phyloP scores from a whole-genome alignment of 1,284 basidiomycete genomes.

The Pseudozyma hubeiensis region DNA sequence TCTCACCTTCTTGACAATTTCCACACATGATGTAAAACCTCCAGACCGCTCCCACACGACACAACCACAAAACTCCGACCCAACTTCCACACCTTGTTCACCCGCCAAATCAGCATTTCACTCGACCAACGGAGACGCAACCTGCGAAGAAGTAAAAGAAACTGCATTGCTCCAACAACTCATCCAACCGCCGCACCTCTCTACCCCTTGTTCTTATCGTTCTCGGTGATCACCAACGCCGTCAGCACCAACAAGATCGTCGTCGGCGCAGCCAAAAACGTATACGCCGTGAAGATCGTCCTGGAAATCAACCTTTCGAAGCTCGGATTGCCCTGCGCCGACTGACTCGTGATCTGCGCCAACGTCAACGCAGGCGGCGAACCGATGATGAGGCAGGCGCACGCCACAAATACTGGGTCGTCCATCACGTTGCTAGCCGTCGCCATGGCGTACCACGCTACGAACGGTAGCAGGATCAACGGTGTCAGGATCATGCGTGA shows the following conservation, averaged over 20 bases:
- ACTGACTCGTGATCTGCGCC: conserved; percentile 85
- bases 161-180: neutral
- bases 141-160: neutral
- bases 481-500: conserved; percentile 89
- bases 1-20: neutral
- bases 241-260: conserved; percentile 60
- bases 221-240: conserved; percentile 60
- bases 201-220: conserved; percentile 34
- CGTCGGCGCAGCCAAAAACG: conserved; percentile 62
- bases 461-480: conserved; percentile 72
- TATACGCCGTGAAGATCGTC: conserved; percentile 70
- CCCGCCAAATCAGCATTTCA: too few relatives aligned
- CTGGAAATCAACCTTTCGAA: conserved; percentile 85
- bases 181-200: too few relatives aligned
- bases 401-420: conserved; percentile 84
- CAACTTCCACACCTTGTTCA: too few relatives aligned
- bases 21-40: neutral
- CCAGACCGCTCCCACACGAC: too few relatives aligned
- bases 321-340: conserved; percentile 78
- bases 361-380: conserved; percentile 77
- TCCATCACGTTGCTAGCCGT: conserved; percentile 51
- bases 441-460: conserved; percentile 58
- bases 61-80: too few relatives aligned
- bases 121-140: too few relatives aligned
- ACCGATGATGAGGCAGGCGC: conserved; percentile 79